Evolutionary conservation across 306 rosid species (phyloP).

Genomic region (Urtica urens): DNA sequence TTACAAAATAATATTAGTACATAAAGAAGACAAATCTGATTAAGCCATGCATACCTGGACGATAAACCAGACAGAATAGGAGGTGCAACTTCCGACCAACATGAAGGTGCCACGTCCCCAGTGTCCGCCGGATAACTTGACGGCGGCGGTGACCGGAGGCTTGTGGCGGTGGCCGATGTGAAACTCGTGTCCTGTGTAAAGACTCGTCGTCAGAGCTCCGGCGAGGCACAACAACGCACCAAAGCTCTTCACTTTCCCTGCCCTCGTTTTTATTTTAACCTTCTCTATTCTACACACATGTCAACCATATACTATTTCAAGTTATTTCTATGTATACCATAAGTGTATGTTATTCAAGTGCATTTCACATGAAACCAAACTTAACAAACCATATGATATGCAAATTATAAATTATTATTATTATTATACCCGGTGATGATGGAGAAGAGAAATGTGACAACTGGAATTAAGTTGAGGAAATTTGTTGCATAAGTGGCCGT

Average conservation of each 20-base stretch:
- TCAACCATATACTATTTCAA: neutral
- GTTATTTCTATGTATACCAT: neutral
- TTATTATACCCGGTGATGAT: conserved; percentile 23
- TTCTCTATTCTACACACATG: conserved; percentile 34
- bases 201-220: conserved; percentile 33
- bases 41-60: conserved; percentile 30
- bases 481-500: conserved; percentile 50
- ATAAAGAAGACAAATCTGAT: neutral
- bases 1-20: too few relatives aligned
- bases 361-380: too few relatives aligned
- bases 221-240: conserved; percentile 49
- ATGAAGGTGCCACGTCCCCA: conserved; percentile 43
- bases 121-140: neutral
- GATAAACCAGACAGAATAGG: conserved; percentile 41
- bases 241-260: conserved; percentile 29
- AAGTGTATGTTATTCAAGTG: neutral
- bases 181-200: conserved; percentile 43
- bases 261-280: conserved; percentile 13
- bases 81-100: conserved; percentile 39
- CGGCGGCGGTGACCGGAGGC: too few relatives aligned
- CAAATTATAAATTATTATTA: neutral
- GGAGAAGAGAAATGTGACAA: conserved; percentile 40
- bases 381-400: too few relatives aligned
- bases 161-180: conserved; percentile 23
- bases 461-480: conserved; percentile 53